Evolutionary conservation across 257 asterid genomes (phyloP).

Genomic region (Solanum rostratum): DNA sequence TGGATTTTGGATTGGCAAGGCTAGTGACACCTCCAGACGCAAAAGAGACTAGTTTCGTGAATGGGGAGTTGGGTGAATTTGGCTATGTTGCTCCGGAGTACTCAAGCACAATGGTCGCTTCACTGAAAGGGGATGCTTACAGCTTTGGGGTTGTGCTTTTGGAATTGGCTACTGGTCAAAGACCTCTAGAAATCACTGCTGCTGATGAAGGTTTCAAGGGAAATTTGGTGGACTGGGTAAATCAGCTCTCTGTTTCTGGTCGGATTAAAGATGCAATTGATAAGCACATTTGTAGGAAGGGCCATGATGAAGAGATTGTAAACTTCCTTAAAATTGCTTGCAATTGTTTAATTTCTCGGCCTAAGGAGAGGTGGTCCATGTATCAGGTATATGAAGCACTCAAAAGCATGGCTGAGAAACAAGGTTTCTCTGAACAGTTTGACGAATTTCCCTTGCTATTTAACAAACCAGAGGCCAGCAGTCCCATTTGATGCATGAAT

Average conservation of each 20-base stretch:
- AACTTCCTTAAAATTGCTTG: slow-evolving; percentile 59
- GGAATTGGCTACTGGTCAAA: slow-evolving; percentile 66
- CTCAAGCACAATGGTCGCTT: slow-evolving; percentile 46
- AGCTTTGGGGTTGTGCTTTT: slow-evolving; percentile 66
- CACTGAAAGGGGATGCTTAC: slow-evolving; percentile 50
- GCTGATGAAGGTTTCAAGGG: slow-evolving; percentile 54
- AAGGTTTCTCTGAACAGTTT: slow-evolving; percentile 51
- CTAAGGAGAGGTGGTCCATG: slow-evolving; percentile 73
- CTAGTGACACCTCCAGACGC: slow-evolving; percentile 31
- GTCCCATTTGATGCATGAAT: not conserved
- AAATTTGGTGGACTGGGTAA: slow-evolving; percentile 79
- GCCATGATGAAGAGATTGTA: slow-evolving; percentile 63
- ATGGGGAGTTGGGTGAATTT: slow-evolving; percentile 46
- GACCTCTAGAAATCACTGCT: slow-evolving; percentile 47
- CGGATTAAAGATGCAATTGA: slow-evolving; percentile 66
- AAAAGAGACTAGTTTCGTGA: slow-evolving; percentile 33
- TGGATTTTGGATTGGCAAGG: slow-evolving; percentile 79
- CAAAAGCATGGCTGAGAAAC: slow-evolving; percentile 59
- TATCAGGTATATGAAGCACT: slow-evolving; percentile 63
- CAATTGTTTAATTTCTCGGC: slow-evolving; percentile 50
- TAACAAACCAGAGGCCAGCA: slow-evolving; percentile 30
- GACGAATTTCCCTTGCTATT: slow-evolving; percentile 75
- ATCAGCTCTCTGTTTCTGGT: slow-evolving; percentile 41
- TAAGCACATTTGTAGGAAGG: slow-evolving; percentile 40
- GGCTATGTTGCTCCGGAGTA: slow-evolving; percentile 62